Conservation (phyloP, 345 rosid genomes). For the Rhizophora apiculata region DNA sequence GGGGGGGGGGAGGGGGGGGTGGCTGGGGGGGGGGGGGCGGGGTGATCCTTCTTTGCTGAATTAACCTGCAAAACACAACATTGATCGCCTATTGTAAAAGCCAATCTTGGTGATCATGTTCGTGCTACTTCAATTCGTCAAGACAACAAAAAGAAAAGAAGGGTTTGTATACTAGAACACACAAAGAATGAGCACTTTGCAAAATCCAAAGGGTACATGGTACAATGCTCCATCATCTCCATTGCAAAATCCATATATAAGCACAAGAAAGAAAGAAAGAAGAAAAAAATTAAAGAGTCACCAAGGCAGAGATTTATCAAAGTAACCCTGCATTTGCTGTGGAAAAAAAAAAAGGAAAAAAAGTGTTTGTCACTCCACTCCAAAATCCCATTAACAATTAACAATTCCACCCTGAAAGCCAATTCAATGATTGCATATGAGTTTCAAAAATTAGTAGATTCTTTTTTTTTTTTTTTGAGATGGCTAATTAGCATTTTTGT, state of each 20-base stretch:
- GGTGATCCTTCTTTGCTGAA: no score
- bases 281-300: not conserved
- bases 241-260: no score
- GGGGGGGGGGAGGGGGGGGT: no score
- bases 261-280: not conserved
- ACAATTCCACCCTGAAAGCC: conserved; percentile 24
- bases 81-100: no score
- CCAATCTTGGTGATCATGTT: no score
- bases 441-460: conserved; percentile 11
- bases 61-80: no score
- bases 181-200: conserved; percentile 3
- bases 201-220: not conserved
- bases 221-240: not conserved
- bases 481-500: not conserved
- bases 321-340: no score
- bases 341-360: no score
- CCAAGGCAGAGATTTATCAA: conserved; percentile 4
- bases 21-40: no score
- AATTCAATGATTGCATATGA: conserved; percentile 2
- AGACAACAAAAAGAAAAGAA: no score
- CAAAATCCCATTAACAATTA: conserved; percentile 1
- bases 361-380: conserved; percentile 14
- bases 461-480: not conserved
- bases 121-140: no score
- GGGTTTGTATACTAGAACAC: not conserved